Conservation (phyloP, 2,329 filamentous ascomycete species). For the Cordyceps javanica region DNA sequence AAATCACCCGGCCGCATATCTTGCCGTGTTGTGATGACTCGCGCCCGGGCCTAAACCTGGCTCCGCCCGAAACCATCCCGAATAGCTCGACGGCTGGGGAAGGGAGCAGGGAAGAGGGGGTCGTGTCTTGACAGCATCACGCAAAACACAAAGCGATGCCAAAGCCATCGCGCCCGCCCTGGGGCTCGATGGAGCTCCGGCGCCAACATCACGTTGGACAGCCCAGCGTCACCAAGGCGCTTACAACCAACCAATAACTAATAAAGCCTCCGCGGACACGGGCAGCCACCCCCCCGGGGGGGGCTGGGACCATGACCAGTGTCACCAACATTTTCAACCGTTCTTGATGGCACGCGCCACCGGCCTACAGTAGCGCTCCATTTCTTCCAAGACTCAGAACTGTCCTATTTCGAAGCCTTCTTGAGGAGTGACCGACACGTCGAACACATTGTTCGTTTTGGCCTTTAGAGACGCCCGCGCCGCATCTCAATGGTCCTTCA, state of each 20-base stretch:
- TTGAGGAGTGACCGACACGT: not conserved
- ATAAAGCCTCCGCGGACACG: not conserved
- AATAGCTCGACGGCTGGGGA: not conserved
- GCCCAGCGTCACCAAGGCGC: slow-evolving; percentile 4
- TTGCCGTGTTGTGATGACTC: not conserved
- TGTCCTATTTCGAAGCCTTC: not conserved
- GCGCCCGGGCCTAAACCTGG: not conserved
- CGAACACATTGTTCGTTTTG: not conserved
- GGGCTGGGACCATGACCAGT: not conserved
- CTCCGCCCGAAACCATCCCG: not conserved
- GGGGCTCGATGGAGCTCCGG: not conserved
- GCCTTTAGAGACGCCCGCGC: no score
- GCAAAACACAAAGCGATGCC: not conserved
- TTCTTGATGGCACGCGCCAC: not conserved
- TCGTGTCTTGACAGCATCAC: not conserved
- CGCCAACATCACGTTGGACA: slow-evolving; percentile 1
- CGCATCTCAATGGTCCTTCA: no score
- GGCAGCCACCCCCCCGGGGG: no score
- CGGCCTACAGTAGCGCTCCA: not conserved
- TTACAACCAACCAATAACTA: not conserved
- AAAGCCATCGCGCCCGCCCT: not conserved
- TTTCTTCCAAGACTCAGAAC: not conserved
- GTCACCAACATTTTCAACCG: not conserved
- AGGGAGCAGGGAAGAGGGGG: no score
- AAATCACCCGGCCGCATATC: not conserved